Conservation (phyloP, 768 basidiomycete species). For the Tephrocybe sp. region DNA sequence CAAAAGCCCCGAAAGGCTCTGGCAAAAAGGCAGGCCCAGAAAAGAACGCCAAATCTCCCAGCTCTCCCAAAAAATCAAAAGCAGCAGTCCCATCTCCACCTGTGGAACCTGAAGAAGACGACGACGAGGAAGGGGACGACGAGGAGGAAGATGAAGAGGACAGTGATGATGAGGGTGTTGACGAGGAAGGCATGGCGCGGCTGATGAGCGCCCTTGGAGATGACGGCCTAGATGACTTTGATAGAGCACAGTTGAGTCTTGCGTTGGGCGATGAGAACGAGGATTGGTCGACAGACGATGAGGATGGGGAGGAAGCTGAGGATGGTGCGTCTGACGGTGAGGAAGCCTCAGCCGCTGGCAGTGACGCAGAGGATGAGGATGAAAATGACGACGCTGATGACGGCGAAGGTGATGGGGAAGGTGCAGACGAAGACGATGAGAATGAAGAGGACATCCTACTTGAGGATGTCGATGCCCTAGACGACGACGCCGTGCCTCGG, state of each 20-base stretch:
- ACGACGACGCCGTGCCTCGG: slow-evolving; percentile 79
- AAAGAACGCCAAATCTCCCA: slow-evolving; percentile 1
- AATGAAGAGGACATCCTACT: slow-evolving; percentile 53
- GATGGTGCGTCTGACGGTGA: slow-evolving; percentile 32
- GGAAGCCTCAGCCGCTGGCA: slow-evolving; percentile 29
- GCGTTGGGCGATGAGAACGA: slow-evolving; percentile 32
- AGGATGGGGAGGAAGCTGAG: slow-evolving; percentile 21
- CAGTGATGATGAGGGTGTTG: slow-evolving; percentile 47
- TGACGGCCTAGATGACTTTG: slow-evolving; percentile 67
- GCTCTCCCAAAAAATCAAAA: slow-evolving; percentile 2
- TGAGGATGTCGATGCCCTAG: slow-evolving; percentile 72
- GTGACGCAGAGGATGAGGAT: slow-evolving; percentile 34
- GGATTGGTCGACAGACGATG: slow-evolving; percentile 14
- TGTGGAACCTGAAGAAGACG: slow-evolving; percentile 9
- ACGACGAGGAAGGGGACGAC: slow-evolving; percentile 13
- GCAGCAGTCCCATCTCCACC: slow-evolving; percentile 3
- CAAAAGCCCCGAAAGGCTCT: slow-evolving; percentile 6
- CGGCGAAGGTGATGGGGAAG: slow-evolving; percentile 55
- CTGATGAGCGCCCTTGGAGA: slow-evolving; percentile 61
- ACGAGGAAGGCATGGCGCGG: slow-evolving; percentile 57
- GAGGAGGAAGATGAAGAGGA: slow-evolving; percentile 16
- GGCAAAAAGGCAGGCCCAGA: not conserved
- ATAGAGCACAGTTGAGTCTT: slow-evolving; percentile 50
- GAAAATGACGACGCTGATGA: slow-evolving; percentile 42
- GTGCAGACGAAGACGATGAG: slow-evolving; percentile 43